Evolutionary conservation across 148 eudicot species (phyloP).

Genomic region (Diospyros lotus): DNA sequence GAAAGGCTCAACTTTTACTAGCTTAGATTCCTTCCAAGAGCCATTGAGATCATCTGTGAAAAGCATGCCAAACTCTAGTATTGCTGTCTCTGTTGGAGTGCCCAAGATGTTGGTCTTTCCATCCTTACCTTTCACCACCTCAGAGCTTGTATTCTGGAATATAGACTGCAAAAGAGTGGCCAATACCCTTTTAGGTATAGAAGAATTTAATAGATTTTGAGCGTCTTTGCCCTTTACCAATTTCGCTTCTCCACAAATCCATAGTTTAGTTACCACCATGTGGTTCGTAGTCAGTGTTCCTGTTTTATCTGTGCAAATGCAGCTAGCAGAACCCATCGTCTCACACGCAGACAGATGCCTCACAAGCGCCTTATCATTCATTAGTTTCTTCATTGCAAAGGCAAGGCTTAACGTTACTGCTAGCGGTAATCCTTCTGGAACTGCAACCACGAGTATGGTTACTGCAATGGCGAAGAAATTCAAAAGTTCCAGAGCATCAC

Average conservation of each 20-base stretch:
- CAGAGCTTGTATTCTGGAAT: conserved; percentile 57
- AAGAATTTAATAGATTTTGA: conserved; percentile 22
- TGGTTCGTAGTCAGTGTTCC: conserved; percentile 90
- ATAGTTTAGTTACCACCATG: conserved; percentile 73
- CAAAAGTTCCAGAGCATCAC: conserved; percentile 47
- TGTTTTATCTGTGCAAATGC: conserved; percentile 84
- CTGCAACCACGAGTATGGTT: conserved; percentile 83
- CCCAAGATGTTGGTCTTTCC: conserved; percentile 54
- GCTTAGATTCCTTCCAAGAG: conserved; percentile 22
- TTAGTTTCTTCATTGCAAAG: conserved; percentile 83
- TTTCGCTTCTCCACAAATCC: conserved; percentile 50
- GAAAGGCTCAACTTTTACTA: conserved; percentile 65
- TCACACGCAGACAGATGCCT: conserved; percentile 87
- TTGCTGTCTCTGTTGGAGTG: conserved; percentile 74
- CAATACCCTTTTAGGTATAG: conserved; percentile 25
- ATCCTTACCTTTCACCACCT: conserved; percentile 54
- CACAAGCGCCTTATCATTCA: conserved; percentile 75
- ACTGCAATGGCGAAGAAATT: conserved; percentile 78
- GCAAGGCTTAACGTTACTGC: conserved; percentile 90
- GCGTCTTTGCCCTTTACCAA: conserved; percentile 19
- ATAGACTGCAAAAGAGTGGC: conserved; percentile 42
- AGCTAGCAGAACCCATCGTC: conserved; percentile 91
- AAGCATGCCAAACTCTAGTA: conserved; percentile 61
- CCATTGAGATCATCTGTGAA: conserved; percentile 34
- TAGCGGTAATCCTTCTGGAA: conserved; percentile 83